Base-by-base conservation (phyloP, 371 early-diverging fungal genomes). In the Rhizopus sp. region DNA sequence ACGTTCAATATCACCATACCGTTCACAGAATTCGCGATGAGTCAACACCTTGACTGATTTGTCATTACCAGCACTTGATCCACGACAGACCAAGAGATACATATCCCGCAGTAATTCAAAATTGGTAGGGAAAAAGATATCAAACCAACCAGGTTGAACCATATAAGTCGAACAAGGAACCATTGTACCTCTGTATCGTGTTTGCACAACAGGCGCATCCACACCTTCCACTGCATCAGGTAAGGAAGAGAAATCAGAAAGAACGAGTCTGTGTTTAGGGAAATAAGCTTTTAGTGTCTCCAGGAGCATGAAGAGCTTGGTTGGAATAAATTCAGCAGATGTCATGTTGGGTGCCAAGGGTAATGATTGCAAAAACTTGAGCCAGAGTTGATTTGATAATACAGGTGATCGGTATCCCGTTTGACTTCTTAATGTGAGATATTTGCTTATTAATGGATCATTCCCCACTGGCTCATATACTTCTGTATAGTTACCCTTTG, bases 81-180 rank as follows among this genome's bases (percentile, higher is more conserved):
- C 73, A 32, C 84, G 81, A 63, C 88, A 86, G 3, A 91, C 77
- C 4, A 72, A 50, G 7, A 78, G 61, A 72, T 98, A 95, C 76
- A 97, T 77, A 31, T 87, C 85, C 53, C 74, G 68, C 61, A 95
- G 60, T 29, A 93, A 70, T 64, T 92, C 93, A 79, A 96, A 97
- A 69, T 98, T 88, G 23, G 96, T 96, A 4, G 99, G 97, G 73
- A 97, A 98, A 67, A 98, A 95, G 33, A 97, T 96, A 69, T 98
- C 98, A 69, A 96, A 97, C 89, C 89, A 95, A n/a, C 99, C 99
- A 0, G 95, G 97, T 68, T 92, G 92, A 5, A 98, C 94, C 75
- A 95, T 86, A 62, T 94, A 96, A 1, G 96, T 94, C 8, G 91
- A 87, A 63, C 95, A 94, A 9, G 97, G 92, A 6, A 97, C 91